phyloP scores from a whole-genome alignment of 1,139 yeast species.

The Kodamaea fungicola region DNA sequence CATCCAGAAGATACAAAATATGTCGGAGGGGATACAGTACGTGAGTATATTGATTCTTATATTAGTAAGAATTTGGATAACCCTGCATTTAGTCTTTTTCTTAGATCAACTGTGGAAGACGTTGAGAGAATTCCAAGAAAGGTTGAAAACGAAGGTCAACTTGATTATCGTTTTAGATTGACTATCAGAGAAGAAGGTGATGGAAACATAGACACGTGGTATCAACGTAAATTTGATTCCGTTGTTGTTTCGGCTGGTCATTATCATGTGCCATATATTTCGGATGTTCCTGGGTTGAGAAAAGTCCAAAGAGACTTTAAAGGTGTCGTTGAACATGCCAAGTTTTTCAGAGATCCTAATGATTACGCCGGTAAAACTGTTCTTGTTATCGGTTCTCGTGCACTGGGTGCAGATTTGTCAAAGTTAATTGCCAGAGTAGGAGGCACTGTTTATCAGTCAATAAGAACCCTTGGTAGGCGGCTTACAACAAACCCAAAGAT shows the following conservation, averaged over 20 bases:
- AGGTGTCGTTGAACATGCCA: slow-evolving; percentile 36
- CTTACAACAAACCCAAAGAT: slow-evolving; percentile 20
- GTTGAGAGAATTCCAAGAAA: slow-evolving; percentile 22
- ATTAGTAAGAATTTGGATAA: slow-evolving; percentile 20
- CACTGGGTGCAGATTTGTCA: slow-evolving; percentile 43
- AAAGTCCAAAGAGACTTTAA: slow-evolving; percentile 28
- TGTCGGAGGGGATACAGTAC: slow-evolving; percentile 26
- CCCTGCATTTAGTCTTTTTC: slow-evolving; percentile 20
- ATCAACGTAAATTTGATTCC: slow-evolving; percentile 42
- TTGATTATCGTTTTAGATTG: slow-evolving; percentile 26
- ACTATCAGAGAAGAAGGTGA: slow-evolving; percentile 26
- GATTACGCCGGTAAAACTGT: slow-evolving; percentile 29
- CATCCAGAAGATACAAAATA: slow-evolving; percentile 23
- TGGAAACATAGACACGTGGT: slow-evolving; percentile 28
- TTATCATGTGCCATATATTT: slow-evolving; percentile 49
- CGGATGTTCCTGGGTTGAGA: slow-evolving; percentile 39
- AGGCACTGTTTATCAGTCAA: slow-evolving; percentile 26
- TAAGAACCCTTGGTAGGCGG: slow-evolving; percentile 15
- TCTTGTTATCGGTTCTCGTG: slow-evolving; percentile 41
- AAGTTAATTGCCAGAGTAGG: slow-evolving; percentile 23
- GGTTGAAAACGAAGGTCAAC: slow-evolving; percentile 7
- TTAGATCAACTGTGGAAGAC: slow-evolving; percentile 36
- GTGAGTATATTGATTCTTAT: slow-evolving; percentile 33
- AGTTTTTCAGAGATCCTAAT: slow-evolving; percentile 29
- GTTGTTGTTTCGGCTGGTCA: slow-evolving; percentile 55